Evolutionary conservation across 163 green algal genomes (phyloP), one percentile per base, ranked within the genome.

Genomic region (Scenedesmus sp.): DNA sequence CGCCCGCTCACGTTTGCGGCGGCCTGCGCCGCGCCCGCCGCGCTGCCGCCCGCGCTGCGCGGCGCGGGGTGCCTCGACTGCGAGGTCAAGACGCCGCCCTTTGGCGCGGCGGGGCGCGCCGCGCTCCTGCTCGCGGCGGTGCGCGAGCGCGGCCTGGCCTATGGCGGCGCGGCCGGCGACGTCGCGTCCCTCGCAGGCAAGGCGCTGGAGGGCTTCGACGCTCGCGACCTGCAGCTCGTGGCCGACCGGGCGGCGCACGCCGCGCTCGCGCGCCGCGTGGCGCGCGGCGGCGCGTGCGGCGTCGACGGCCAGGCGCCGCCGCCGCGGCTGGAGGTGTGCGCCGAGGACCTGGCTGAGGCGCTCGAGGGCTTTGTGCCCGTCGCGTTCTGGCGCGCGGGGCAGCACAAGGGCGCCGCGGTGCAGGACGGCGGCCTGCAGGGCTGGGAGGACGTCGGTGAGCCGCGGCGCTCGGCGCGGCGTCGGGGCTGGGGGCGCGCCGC

Each of bases 381-480:
- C 10, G 86, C 89, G 3, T 91, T 94, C 64, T 94, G 84, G 62
- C 50, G 78, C 17, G 67, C 58, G 22, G 75, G 75, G 7, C 74
- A 74, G 63, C 74, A 74, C 18, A 42, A 60, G 48, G 34, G 15
- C 5, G 34, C 48, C n/a, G 58, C 45, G 36, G 50, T 63, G 65
- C 44, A 70, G 18, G 45, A 72, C 29, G 65, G 64, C 10, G 75
- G 64, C 7, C 1, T 64, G 1, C 47, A 87, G 44, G 92, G 91
- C 11, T 97, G 92, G 94, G 75, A 90, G 66, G 91, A 96, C 82
- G 92, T 98, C 47, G 94, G 93, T 3, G 93, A 91, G 26, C 83
- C 95, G 50, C 4, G n/a, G n/a, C n/a, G n/a, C n/a, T n/a, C n/a
- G n/a, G n/a, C n/a, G n/a, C n/a, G n/a, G n/a, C n/a, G n/a, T n/a